Evolutionary conservation across 345 rosid species (phyloP), one percentile per base, ranked within the genome.

Genomic region (Rhizophora apiculata): DNA sequence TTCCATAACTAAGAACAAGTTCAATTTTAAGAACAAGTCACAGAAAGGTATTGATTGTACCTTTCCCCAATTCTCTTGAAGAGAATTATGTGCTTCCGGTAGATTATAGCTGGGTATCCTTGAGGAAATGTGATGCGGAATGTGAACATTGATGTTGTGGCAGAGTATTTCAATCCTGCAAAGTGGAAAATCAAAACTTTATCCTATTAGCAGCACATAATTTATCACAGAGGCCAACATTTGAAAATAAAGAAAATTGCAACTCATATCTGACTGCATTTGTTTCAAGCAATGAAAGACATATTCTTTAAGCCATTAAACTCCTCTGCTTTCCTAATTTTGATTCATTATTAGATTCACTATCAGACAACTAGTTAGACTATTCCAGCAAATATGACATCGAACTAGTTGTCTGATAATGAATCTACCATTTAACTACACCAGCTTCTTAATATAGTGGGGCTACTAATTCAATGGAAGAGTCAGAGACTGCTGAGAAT

Each of bases 61-160:
- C 97, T 86, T 86, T 67, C 98, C 97, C 97, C 98, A 94, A 55
- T 91, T 89, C 83, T 87, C 83, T 81, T 87, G 95, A 73, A 91
- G 82, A 64, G 96, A 89, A 55, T 80, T 70, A 34, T 87, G 93
- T 73, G 97, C 95, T 58, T 84, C 86, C 21, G 81, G 85, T 57
- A 94, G 86, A 71, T 89, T 91, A 76, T 91, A 94, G 72, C 96
- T 91, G 0, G 98, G 92, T 82, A 94, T 94, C 76, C 90, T 87
- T 6, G 97, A 72, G 62, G 91, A 88, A 58, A 89, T 66, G 43
- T 89, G 97, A 73, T 91, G 98, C 0, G 96, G 87, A 27, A 91
- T 84, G 80, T 94, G 98, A 20, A 94, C 93, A 58, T 86, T 94
- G 59, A 94, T 94, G 67, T 87, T 80, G 73, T 88, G 96, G 80